A percentile compares a stretch with the other conserved stretches of the same genome.
phyloP scores from a whole-genome alignment of 768 basidiomycete genomes.

The Candolleomyces aberdarensis region DNA sequence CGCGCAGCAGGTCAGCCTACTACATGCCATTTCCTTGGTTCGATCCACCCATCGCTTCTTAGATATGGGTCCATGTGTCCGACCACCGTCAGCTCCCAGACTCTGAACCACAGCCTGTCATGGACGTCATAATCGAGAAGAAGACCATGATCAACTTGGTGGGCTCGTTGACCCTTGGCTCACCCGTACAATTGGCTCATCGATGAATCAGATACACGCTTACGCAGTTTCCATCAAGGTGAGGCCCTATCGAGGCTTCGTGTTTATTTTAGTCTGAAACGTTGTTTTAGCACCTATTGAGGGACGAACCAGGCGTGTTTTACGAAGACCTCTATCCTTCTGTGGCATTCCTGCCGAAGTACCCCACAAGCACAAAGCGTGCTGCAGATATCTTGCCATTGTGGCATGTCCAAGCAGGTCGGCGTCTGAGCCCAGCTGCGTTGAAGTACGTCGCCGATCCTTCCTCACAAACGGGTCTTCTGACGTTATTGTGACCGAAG shows the following conservation, averaged over 20 bases:
- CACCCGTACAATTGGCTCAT: neutral
- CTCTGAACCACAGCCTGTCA: conserved; percentile 17
- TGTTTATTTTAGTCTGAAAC: neutral
- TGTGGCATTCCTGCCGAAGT: conserved; percentile 55
- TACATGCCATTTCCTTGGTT: neutral
- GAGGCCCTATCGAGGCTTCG: neutral
- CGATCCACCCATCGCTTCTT: neutral
- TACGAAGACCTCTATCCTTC: conserved; percentile 64
- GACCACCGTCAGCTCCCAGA: conserved; percentile 26
- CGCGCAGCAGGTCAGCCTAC: conserved; percentile 38
- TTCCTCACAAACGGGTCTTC: neutral
- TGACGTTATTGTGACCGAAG: neutral
- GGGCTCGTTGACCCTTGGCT: conserved; percentile 10
- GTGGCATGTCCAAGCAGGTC: conserved; percentile 37
- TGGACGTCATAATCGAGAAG: conserved; percentile 60
- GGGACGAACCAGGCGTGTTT: conserved; percentile 58
- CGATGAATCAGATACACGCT: conserved; percentile 48
- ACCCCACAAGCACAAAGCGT: conserved; percentile 27
- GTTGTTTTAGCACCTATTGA: conserved; percentile 45
- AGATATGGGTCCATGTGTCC: conserved; percentile 53
- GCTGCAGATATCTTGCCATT: conserved; percentile 47
- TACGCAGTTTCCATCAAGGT: conserved; percentile 61
- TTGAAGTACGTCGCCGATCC: neutral
- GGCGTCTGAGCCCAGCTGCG: neutral
- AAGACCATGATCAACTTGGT: conserved; percentile 63